Percentiles rank a stretch among this genome's conserved stretches.
Conservation (phyloP, 495 filamentous ascomycete genomes). For the Amorphotheca resinae region DNA sequence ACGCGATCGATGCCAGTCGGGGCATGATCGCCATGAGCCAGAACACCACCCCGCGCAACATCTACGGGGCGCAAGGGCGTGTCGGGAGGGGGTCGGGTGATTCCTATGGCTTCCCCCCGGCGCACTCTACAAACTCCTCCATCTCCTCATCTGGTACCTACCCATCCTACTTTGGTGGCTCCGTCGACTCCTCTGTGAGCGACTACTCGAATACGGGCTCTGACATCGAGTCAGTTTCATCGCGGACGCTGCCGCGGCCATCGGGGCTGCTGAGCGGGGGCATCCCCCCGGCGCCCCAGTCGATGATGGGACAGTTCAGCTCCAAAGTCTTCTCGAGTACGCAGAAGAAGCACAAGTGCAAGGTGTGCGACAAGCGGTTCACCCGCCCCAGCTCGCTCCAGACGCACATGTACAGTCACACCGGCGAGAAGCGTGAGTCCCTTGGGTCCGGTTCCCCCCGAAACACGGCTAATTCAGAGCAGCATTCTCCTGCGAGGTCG, state of each 20-base stretch:
- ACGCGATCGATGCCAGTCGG: constrained; percentile 77
- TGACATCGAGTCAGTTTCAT: constrained; percentile 62
- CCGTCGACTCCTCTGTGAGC: constrained; percentile 80
- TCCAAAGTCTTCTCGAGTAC: constrained; percentile 92
- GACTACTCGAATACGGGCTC: constrained; percentile 92
- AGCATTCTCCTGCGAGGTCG: constrained; percentile 91
- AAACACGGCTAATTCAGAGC: constrained; percentile 8
- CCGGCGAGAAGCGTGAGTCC: constrained; percentile 93
- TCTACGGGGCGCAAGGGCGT: constrained; percentile 56
- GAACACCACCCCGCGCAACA: constrained; percentile 72
- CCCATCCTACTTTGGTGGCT: constrained; percentile 69
- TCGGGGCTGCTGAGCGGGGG: constrained; percentile 52
- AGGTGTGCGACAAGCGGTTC: constrained; percentile 98
- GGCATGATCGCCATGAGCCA: constrained; percentile 96
- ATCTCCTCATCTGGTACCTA: constrained; percentile 67
- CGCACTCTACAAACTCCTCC: constrained; percentile 88
- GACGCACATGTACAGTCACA: constrained; percentile 99
- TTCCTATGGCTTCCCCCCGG: constrained; percentile 84
- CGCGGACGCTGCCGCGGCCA: constrained; percentile 73
- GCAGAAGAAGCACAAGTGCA: constrained; percentile 99
- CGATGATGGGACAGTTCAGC: constrained; percentile 98
- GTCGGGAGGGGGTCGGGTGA: constrained; percentile 61
- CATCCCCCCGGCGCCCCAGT: constrained; percentile 73
- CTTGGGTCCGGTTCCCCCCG: neutral
- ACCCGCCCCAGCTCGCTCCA: constrained; percentile 92